phyloP scores from a whole-genome alignment of 2,329 filamentous ascomycete species.

The Geosmithia putterillii region DNA sequence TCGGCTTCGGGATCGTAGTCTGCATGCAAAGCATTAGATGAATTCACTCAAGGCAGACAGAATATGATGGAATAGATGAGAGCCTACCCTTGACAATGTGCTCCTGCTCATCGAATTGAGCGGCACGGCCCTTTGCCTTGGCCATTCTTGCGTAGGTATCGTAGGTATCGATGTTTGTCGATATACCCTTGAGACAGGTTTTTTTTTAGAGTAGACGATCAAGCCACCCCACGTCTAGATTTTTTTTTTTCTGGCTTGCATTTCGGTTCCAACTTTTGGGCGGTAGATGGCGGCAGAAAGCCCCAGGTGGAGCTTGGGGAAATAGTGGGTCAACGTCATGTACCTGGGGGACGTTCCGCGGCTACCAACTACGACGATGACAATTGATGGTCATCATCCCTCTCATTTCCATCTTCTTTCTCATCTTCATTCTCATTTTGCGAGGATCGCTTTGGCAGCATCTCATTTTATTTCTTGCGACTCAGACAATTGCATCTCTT shows the following conservation, averaged over 20 bases:
- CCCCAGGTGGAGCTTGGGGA: neutral
- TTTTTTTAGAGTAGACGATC: neutral
- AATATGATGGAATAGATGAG: neutral
- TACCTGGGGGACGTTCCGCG: neutral
- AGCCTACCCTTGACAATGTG: slow-evolving; percentile 48
- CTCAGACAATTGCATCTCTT: neutral
- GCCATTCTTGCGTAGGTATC: slow-evolving; percentile 33
- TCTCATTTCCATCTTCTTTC: neutral
- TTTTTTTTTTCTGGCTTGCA: slow-evolving; percentile 12
- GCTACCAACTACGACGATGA: neutral
- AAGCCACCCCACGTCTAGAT: slow-evolving; percentile 17
- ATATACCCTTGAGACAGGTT: neutral
- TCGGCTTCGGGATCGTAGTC: slow-evolving; percentile 74
- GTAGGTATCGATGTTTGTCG: neutral
- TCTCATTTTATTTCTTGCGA: neutral
- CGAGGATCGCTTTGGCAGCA: neutral
- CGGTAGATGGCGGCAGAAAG: slow-evolving; percentile 33
- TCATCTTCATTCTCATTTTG: neutral
- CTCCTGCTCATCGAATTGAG: slow-evolving; percentile 52
- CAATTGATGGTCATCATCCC: neutral
- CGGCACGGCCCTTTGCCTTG: slow-evolving; percentile 38
- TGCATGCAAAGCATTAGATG: slow-evolving; percentile 16
- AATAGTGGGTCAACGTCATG: neutral
- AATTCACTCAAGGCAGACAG: slow-evolving; percentile 4
- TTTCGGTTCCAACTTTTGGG: slow-evolving; percentile 32